phyloP scores from a whole-genome alignment of 441 rosid genomes.

The Sinapis alba region DNA sequence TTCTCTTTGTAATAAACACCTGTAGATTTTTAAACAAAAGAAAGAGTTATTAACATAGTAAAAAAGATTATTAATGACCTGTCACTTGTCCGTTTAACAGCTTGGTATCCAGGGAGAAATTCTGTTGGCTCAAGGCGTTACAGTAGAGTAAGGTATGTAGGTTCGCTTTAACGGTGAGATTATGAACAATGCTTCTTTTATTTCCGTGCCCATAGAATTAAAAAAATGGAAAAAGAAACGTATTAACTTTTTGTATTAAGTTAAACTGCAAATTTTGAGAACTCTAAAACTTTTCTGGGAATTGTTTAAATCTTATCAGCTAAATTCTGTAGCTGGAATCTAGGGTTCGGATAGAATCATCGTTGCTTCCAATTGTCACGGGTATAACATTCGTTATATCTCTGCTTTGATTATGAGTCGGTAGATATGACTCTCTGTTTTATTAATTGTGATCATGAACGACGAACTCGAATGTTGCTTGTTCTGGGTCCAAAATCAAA shows the following conservation, averaged over 20 bases:
- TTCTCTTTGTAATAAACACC: no score
- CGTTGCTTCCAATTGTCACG: background rate
- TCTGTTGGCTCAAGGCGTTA: background rate
- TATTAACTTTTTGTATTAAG: background rate
- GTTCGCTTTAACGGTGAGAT: background rate
- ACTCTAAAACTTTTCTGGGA: background rate
- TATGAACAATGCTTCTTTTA: background rate
- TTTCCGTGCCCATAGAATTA: background rate
- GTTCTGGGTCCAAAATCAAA: background rate
- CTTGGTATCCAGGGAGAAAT: background rate
- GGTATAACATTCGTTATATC: background rate
- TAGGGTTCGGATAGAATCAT: background rate
- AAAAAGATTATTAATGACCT: background rate
- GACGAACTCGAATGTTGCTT: background rate
- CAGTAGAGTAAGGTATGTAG: background rate
- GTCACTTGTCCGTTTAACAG: background rate
- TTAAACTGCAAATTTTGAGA: background rate
- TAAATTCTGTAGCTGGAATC: background rate
- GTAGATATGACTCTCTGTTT: conserved; percentile 4
- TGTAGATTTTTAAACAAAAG: no score
- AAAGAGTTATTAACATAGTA: background rate
- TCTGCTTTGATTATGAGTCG: background rate
- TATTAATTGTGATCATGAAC: background rate
- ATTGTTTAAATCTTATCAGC: background rate
- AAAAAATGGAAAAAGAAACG: background rate